phyloP scores from a whole-genome alignment of 768 basidiomycete genomes.

The Rhizopogon roseolus region DNA sequence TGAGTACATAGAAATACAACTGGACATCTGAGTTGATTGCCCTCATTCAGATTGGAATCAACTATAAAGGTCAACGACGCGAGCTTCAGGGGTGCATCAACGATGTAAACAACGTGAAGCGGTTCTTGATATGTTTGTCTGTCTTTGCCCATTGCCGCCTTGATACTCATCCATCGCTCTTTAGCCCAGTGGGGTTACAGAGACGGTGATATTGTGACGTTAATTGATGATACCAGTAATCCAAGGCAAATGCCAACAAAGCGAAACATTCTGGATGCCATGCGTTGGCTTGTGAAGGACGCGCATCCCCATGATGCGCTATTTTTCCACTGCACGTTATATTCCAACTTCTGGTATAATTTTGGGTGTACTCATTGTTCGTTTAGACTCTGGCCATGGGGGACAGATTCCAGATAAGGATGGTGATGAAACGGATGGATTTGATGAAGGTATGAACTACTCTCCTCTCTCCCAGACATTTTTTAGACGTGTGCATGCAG shows the following conservation, averaged over 20 bases:
- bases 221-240: conserved; percentile 43
- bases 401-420: conserved; percentile 78
- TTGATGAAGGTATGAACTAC: conserved; percentile 59
- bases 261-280: conserved; percentile 52
- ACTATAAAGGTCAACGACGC: conserved; percentile 61
- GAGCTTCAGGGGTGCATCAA: conserved; percentile 77
- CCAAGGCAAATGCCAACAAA: conserved; percentile 44
- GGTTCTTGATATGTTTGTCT: conserved; percentile 59
- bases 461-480: background rate
- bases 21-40: background rate
- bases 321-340: conserved; percentile 64
- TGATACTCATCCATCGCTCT: background rate
- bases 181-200: conserved; percentile 42
- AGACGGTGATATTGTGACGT: conserved; percentile 51
- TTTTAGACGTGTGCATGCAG: conserved; percentile 28
- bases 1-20: conserved; percentile 14
- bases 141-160: background rate
- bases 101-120: conserved; percentile 66
- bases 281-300: conserved; percentile 63
- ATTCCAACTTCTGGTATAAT: background rate
- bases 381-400: conserved; percentile 88
- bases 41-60: conserved; percentile 64
- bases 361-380: background rate
- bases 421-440: conserved; percentile 77
- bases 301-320: conserved; percentile 69